Evolutionary conservation across 352 stramenopile species (phyloP).

Genomic region (Globisporangium okanoganense): DNA sequence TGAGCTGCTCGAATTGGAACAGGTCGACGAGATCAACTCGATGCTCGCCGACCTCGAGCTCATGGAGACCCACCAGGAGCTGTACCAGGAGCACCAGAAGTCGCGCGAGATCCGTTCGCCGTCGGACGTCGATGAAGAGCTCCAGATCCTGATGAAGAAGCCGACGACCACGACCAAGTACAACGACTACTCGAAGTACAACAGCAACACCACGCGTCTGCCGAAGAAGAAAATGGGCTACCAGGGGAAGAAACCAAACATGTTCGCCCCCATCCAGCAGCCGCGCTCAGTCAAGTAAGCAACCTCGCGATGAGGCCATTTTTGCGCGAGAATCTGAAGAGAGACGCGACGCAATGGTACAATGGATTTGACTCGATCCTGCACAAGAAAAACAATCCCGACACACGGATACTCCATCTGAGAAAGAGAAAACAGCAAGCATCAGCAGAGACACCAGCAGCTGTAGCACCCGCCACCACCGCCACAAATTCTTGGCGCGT

Average conservation of each 20-base stretch:
- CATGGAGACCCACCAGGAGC: conserved; percentile 73
- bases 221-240: conserved; percentile 40
- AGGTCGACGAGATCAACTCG: conserved; percentile 78
- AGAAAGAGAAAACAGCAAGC: background rate
- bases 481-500: background rate
- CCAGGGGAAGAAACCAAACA: conserved; percentile 36
- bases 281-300: conserved; percentile 64
- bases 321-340: background rate
- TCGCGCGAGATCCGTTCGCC: conserved; percentile 13
- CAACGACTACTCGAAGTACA: conserved; percentile 33
- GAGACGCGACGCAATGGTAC: conserved; percentile 3
- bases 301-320: background rate
- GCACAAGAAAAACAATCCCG: conserved; percentile 25
- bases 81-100: conserved; percentile 15
- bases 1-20: conserved; percentile 66
- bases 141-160: conserved; percentile 57
- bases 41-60: conserved; percentile 74
- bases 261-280: conserved; percentile 56
- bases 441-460: background rate
- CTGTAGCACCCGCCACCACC: conserved; percentile 3
- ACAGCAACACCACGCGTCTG: conserved; percentile 15
- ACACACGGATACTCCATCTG: conserved; percentile 24
- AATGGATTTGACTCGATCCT: conserved; percentile 13
- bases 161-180: conserved; percentile 24
- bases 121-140: conserved; percentile 44